phyloP scores from a whole-genome alignment of 179 eudicot species.

The Beta macrorhiza region DNA sequence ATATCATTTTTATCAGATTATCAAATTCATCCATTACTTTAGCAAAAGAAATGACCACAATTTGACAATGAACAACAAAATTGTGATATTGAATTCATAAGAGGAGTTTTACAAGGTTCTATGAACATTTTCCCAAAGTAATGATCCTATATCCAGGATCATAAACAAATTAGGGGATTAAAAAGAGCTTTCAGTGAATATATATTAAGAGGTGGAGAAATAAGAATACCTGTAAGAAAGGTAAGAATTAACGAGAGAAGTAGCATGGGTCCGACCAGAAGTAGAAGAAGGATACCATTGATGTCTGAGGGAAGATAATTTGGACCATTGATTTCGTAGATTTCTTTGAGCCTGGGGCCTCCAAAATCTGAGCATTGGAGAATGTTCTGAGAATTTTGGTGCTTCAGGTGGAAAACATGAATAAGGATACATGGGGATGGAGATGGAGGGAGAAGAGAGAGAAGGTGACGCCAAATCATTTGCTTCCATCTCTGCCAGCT shows the following conservation, averaged over 20 bases:
- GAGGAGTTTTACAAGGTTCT: background rate
- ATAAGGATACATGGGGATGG: background rate
- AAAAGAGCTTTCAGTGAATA: background rate
- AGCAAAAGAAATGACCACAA: background rate
- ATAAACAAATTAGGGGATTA: background rate
- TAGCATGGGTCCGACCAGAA: slow-evolving; percentile 59
- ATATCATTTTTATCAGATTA: no score
- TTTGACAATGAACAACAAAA: background rate
- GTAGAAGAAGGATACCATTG: slow-evolving; percentile 60
- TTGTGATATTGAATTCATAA: background rate
- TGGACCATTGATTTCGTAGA: slow-evolving; percentile 87
- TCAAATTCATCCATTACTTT: background rate
- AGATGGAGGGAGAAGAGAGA: background rate
- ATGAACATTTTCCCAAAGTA: no score
- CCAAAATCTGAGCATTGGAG: slow-evolving; percentile 59
- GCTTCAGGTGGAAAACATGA: slow-evolving; percentile 3
- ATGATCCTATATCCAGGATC: background rate
- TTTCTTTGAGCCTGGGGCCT: slow-evolving; percentile 80
- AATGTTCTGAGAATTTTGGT: slow-evolving; percentile 13
- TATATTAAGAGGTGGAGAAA: background rate
- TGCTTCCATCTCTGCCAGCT: background rate
- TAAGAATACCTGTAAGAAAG: slow-evolving; percentile 55
- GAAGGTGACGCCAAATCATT: background rate
- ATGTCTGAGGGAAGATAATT: slow-evolving; percentile 44
- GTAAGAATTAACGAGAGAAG: slow-evolving; percentile 68